Evolutionary conservation across 106 monocot species (phyloP).

Genomic region (Posidonia australis): DNA sequence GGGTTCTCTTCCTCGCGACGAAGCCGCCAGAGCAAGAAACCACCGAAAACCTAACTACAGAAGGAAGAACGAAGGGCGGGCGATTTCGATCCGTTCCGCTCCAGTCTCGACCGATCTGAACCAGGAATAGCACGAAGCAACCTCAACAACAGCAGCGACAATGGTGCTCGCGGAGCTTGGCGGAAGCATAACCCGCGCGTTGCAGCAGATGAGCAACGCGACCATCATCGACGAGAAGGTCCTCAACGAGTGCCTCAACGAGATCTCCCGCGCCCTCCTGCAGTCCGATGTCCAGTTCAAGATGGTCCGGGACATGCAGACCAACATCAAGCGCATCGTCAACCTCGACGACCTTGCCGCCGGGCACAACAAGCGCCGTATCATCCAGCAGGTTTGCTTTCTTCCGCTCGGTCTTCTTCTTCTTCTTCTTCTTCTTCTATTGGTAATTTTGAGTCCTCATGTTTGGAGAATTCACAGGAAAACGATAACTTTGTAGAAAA

Average conservation of each 20-base stretch:
- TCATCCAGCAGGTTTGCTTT: constrained; percentile 77
- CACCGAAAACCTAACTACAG: constrained; percentile 1
- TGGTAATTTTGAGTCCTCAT: background rate
- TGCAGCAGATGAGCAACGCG: constrained; percentile 99
- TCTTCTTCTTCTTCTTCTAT: background rate
- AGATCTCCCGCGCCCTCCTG: constrained; percentile 87
- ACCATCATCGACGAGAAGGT: constrained; percentile 97
- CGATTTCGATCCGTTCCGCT: background rate
- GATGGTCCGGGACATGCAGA: constrained; percentile 95
- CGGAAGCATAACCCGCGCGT: constrained; percentile 94
- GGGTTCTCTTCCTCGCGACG: too few relatives aligned
- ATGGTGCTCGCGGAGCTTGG: constrained; percentile 98
- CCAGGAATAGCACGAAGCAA: too few relatives aligned
- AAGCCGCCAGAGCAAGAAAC: too few relatives aligned
- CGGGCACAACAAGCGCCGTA: constrained; percentile 92
- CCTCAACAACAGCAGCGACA: constrained; percentile 3
- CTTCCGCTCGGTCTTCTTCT: background rate
- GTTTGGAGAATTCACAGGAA: too few relatives aligned
- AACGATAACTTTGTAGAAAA: too few relatives aligned
- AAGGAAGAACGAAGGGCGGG: background rate
- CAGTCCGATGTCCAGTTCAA: constrained; percentile 89
- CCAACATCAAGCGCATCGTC: constrained; percentile 97
- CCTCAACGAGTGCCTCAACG: constrained; percentile 90
- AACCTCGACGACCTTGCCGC: constrained; percentile 93
- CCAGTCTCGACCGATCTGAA: background rate